Percentiles rank a stretch among this genome's conserved stretches.
Conservation (phyloP, 805 yeast genomes). For the Starmerella potacharoeniae region DNA sequence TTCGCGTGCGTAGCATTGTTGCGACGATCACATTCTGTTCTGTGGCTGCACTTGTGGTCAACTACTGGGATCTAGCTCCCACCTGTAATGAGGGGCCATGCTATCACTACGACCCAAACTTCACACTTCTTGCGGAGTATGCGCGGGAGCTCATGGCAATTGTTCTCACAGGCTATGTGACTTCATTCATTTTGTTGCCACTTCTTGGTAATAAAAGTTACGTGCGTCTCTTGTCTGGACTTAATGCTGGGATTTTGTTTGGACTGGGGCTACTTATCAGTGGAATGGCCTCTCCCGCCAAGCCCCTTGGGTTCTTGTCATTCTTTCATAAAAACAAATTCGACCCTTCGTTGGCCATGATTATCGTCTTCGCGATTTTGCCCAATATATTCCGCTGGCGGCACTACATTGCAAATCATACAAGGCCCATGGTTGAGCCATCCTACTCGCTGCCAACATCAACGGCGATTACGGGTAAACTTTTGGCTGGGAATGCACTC, state of each 20-base stretch:
- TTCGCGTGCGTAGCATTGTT: conserved; percentile 35
- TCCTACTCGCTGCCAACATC: conserved; percentile 21
- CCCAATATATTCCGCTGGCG: conserved; percentile 32
- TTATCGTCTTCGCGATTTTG: conserved; percentile 34
- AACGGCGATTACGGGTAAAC: conserved; percentile 24
- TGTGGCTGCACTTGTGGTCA: conserved; percentile 27
- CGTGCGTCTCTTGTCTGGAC: background rate
- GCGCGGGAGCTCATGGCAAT: background rate
- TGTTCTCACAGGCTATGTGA: background rate
- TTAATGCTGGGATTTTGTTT: conserved; percentile 29
- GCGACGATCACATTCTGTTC: conserved; percentile 35
- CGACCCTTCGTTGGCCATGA: conserved; percentile 40
- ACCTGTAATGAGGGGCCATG: conserved; percentile 1
- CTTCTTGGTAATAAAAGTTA: background rate
- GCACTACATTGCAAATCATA: background rate
- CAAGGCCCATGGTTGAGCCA: conserved; percentile 9
- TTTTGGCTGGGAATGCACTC: conserved; percentile 35
- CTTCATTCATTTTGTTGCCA: background rate
- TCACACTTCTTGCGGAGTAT: background rate
- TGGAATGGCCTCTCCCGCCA: conserved; percentile 38
- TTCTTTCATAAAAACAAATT: conserved; percentile 30
- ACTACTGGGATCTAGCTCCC: conserved; percentile 9
- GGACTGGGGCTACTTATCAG: conserved; percentile 39
- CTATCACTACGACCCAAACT: background rate
- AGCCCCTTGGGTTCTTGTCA: conserved; percentile 39